phyloP scores from a whole-genome alignment of 2,329 filamentous ascomycete species.

The Stachybotrys chlorohalonatus region DNA sequence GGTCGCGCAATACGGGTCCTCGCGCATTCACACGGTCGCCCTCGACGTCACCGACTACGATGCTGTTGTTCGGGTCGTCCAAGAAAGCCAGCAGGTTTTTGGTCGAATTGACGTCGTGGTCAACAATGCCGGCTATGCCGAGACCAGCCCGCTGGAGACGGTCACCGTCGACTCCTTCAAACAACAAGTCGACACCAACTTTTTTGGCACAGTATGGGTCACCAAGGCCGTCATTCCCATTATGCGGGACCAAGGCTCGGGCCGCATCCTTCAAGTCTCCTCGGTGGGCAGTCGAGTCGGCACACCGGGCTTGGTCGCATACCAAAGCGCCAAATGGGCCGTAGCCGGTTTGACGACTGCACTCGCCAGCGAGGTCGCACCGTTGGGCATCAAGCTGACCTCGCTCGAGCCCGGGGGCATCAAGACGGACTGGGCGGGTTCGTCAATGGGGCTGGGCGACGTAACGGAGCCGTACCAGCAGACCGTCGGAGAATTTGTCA shows the following conservation, averaged over 20 bases:
- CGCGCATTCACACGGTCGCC: constrained; percentile 37
- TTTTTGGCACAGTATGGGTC: constrained; percentile 47
- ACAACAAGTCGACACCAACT: constrained; percentile 49
- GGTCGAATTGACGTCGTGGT: constrained; percentile 49
- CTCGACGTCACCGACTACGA: constrained; percentile 46
- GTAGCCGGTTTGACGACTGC: constrained; percentile 26
- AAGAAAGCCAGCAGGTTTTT: constrained; percentile 35
- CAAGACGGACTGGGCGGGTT: constrained; percentile 27
- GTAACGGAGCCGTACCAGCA: constrained; percentile 24
- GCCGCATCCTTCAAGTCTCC: constrained; percentile 30
- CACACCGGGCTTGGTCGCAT: constrained; percentile 21
- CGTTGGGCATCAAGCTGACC: constrained; percentile 28
- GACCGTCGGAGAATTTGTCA: constrained; percentile 21
- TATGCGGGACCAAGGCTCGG: constrained; percentile 16
- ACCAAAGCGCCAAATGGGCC: constrained; percentile 30
- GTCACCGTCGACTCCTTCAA: constrained; percentile 37
- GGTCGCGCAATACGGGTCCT: constrained; percentile 24
- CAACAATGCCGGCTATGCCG: constrained; percentile 54
- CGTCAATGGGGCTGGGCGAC: constrained; percentile 13
- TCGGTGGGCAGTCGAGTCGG: constrained; percentile 25
- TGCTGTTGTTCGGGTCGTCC: constrained; percentile 19
- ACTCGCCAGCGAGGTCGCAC: constrained; percentile 22
- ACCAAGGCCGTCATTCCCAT: constrained; percentile 32
- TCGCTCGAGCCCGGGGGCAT: constrained; percentile 31
- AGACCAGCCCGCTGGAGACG: constrained; percentile 43